These are phyloP conservation scores for Leucocoprinus birnbaumii DNA, from an alignment of 768 basidiomycete species.

Conservation along the genomic window DNA sequence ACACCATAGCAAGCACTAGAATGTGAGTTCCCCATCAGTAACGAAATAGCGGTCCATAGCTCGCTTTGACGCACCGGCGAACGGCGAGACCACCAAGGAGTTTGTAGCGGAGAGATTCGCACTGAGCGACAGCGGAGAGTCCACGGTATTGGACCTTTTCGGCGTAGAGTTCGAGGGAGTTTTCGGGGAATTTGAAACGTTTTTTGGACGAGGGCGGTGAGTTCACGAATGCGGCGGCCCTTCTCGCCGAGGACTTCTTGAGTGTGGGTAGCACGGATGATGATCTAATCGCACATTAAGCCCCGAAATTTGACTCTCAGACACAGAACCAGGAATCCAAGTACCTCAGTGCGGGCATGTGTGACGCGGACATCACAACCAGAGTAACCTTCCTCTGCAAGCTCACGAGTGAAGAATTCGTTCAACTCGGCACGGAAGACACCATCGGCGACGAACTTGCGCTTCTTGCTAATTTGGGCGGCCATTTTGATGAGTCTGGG, in stretches of 20 bases:
- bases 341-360: constrained; percentile 95
- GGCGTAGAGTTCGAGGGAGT: constrained; percentile 97
- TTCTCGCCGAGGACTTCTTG: constrained; percentile 99
- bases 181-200: constrained; percentile 99
- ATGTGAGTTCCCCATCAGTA: not conserved
- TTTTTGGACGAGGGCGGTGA: constrained; percentile 98
- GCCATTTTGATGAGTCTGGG: constrained; percentile 54
- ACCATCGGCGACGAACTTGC: constrained; percentile 98
- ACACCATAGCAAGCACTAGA: constrained; percentile 89
- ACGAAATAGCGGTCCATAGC: not conserved
- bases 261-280: constrained; percentile 99
- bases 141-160: constrained; percentile 99
- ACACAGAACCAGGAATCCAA: not conserved
- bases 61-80: constrained; percentile 69
- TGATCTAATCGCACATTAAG: constrained; percentile 59
- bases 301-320: constrained; percentile 1
- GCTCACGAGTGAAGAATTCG: constrained; percentile 98
- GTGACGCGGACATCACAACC: constrained; percentile 99
- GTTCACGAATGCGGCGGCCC: constrained; percentile 97
- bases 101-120: constrained; percentile 98
- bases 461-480: constrained; percentile 92
- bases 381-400: constrained; percentile 99
- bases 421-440: constrained; percentile 99
- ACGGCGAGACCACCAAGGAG: constrained; percentile 99
- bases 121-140: constrained; percentile 97